phyloP scores from a whole-genome alignment of 768 basidiomycete species.

The Chiua virens region DNA sequence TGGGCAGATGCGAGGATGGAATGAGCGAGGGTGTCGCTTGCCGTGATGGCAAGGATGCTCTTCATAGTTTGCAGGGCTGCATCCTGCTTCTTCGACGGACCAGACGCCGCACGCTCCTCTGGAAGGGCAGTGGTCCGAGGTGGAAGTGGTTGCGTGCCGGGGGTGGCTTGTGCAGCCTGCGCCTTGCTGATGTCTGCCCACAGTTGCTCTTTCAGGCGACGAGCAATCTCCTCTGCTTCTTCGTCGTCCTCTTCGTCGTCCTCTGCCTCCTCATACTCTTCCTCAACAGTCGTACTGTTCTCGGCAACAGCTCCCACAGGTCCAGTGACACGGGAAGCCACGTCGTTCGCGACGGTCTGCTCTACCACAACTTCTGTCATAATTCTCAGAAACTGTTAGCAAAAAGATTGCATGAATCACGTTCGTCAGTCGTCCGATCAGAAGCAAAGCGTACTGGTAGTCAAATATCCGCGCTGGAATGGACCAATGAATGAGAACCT shows the following conservation, averaged over 20 bases:
- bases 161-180: constrained; percentile 41
- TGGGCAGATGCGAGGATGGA: constrained; percentile 51
- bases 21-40: constrained; percentile 55
- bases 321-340: background rate
- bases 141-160: constrained; percentile 17
- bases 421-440: constrained; percentile 1
- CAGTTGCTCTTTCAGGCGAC: constrained; percentile 71
- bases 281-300: constrained; percentile 40
- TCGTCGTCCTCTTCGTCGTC: constrained; percentile 59
- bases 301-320: constrained; percentile 1
- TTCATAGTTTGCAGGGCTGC: constrained; percentile 66
- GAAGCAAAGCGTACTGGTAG: constrained; percentile 10
- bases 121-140: background rate
- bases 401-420: constrained; percentile 7
- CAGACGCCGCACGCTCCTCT: constrained; percentile 9
- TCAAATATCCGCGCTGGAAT: background rate
- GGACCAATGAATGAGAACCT: constrained; percentile 1
- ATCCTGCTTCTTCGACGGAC: constrained; percentile 46
- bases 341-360: constrained; percentile 3
- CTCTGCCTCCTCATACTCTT: constrained; percentile 48
- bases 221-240: constrained; percentile 73
- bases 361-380: constrained; percentile 16
- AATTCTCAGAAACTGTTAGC: constrained; percentile 1
- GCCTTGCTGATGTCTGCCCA: constrained; percentile 75
- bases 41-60: constrained; percentile 56